These are phyloP conservation scores for Leccinum aurantiacum DNA, from an alignment of 768 basidiomycete genomes.

Conservation along the genomic window DNA sequence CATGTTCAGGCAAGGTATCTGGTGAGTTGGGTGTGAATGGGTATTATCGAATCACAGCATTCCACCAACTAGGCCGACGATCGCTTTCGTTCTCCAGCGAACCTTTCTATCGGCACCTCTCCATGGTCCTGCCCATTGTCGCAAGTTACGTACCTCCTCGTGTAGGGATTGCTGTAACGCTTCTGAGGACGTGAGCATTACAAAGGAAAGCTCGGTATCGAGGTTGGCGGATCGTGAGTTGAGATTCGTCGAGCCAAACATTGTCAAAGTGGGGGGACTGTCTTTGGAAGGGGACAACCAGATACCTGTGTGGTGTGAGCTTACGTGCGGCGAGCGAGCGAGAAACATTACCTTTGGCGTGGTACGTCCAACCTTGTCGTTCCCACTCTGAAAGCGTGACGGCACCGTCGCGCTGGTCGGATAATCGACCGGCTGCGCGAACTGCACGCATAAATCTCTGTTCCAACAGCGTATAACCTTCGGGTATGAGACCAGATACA, in stretches of 20 bases:
- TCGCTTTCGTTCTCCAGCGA: constrained; percentile 58
- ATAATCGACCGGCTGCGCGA: constrained; percentile 41
- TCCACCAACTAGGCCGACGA: constrained; percentile 64
- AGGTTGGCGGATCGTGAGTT: constrained; percentile 89
- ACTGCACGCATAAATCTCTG: constrained; percentile 77
- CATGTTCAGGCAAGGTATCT: background rate
- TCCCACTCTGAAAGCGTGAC: constrained; percentile 88
- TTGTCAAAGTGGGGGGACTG: constrained; percentile 63
- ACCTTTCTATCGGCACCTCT: constrained; percentile 57
- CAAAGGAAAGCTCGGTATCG: constrained; percentile 89
- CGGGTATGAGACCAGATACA: constrained; percentile 90
- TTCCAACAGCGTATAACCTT: constrained; percentile 89
- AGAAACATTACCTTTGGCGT: constrained; percentile 78
- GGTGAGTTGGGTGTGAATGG: constrained; percentile 11
- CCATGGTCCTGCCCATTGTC: constrained; percentile 55
- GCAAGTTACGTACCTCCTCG: constrained; percentile 54
- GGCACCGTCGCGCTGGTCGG: constrained; percentile 36
- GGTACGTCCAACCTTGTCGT: constrained; percentile 92
- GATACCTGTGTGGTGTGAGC: constrained; percentile 52
- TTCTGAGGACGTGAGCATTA: constrained; percentile 69
- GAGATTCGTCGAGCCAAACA: constrained; percentile 94
- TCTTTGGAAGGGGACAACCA: constrained; percentile 70
- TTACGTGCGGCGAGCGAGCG: background rate
- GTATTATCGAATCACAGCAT: constrained; percentile 50
- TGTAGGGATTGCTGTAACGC: constrained; percentile 48